Evolutionary conservation across 192 early-diverging fungal species (phyloP).

Genomic region (Lunasporangiospora selenospora): DNA sequence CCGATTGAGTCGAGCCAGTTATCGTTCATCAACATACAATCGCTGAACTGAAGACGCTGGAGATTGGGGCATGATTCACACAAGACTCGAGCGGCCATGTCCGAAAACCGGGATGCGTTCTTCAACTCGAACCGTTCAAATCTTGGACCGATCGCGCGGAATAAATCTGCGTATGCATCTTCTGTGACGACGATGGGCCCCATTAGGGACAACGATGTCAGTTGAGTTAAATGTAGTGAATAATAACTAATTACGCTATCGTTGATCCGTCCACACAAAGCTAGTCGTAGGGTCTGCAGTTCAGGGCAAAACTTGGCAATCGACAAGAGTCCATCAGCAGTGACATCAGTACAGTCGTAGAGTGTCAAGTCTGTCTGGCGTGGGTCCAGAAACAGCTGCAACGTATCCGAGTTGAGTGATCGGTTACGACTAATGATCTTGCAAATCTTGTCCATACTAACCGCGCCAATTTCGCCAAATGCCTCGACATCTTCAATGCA

Average conservation of each 20-base stretch:
- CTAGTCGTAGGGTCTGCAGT: conserved; percentile 66
- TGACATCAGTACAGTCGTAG: conserved; percentile 83
- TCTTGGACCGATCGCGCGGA: conserved; percentile 56
- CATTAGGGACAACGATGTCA: conserved; percentile 65
- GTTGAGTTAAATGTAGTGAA: conserved; percentile 39
- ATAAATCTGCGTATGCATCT: conserved; percentile 62
- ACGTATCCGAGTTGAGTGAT: conserved; percentile 63
- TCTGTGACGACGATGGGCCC: conserved; percentile 77
- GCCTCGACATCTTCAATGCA: conserved; percentile 83
- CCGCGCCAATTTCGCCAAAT: conserved; percentile 80
- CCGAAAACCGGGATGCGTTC: conserved; percentile 63
- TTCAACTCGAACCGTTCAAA: conserved; percentile 65
- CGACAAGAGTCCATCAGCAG: conserved; percentile 55
- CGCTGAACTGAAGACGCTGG: conserved; percentile 51
- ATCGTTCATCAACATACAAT: conserved; percentile 56
- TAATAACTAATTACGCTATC: conserved; percentile 54
- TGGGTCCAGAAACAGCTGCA: conserved; percentile 76
- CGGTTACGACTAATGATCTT: conserved; percentile 83
- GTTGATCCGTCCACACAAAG: conserved; percentile 76
- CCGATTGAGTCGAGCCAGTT: conserved; percentile 51
- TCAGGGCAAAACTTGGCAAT: conserved; percentile 70
- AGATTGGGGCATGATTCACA: conserved; percentile 49
- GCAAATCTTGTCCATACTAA: conserved; percentile 74
- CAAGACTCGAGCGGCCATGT: conserved; percentile 58
- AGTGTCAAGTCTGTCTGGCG: conserved; percentile 62